Base-by-base conservation (phyloP, 192 early-diverging fungal species). In the Pilobolus umbonatus region DNA sequence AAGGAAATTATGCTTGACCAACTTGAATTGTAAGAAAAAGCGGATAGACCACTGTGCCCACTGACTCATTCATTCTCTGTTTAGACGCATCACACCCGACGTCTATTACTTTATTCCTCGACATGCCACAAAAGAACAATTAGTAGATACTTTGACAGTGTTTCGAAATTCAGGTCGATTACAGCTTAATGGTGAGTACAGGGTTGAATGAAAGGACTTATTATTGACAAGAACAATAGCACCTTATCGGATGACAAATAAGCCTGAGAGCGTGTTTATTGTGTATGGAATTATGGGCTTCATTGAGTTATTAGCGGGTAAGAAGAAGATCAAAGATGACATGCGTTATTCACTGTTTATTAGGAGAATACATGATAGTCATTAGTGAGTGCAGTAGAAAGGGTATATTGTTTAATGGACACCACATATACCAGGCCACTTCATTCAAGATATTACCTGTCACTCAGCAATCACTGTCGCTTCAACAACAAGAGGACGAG, bases 361-460 rank as follows among this genome's bases (percentile, higher is more conserved):
- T 42, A 88, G 90, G 88, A 14, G 83, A 85, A 48, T 84, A 90
- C 63, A 76, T 94, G 49, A 76, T 93, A 38, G 83, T 91, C 43
- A 83, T 91, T 26, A 90, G 86, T 2, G 81, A 81, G 12, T 65
- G 85, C 15, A 62, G 72, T 43, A 76, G 76, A 45, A 44, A 91
- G 15, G 87, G 88, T 15, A 72, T 74, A 26, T 64, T 88, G n/a
- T 53, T 93, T 75, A 75, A 61, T 29, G 71, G 71, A 17, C 55
- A 84, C 26, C 82, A 84, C 46, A 75, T 92, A 42, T 88, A 75
- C 72, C 72, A 72, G 32, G 69, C 85, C 29, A 85, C 78, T 32
- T 57, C 74, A 46, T 75, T 75, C 58, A 64, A 71, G 39, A 68
- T 84, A 26, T 60, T 80, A 6, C 80, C 78, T 17, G 60, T 77